Conservation (phyloP, 2,329 filamentous ascomycete genomes). For the Dactylellina leptospora region DNA sequence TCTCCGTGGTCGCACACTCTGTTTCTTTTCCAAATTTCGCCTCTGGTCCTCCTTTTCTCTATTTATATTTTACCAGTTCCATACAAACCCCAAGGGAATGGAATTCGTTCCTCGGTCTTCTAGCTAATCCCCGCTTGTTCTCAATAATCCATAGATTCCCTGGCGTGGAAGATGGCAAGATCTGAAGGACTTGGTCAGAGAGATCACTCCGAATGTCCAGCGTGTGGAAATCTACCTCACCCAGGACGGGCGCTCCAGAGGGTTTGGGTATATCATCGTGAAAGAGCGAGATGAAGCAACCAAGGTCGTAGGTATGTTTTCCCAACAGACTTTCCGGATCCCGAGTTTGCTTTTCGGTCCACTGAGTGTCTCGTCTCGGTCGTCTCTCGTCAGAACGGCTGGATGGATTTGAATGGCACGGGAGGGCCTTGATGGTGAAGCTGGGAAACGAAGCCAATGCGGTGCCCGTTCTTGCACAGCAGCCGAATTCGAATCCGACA, state of each 20-base stretch:
- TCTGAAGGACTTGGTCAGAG: constrained; percentile 55
- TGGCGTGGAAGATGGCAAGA: constrained; percentile 56
- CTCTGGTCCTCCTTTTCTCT: too few relatives aligned
- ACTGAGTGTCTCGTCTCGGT: background rate
- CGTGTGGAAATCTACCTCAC: constrained; percentile 55
- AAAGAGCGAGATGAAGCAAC: constrained; percentile 54
- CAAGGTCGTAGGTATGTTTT: constrained; percentile 54
- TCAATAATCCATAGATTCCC: constrained; percentile 52
- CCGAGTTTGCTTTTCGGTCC: constrained; percentile 15
- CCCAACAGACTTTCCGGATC: too few relatives aligned
- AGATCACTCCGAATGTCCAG: constrained; percentile 54
- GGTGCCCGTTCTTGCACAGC: constrained; percentile 51
- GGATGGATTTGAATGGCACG: constrained; percentile 54
- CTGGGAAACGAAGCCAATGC: constrained; percentile 54
- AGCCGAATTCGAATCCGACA: constrained; percentile 20
- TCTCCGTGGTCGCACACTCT: constrained; percentile 1
- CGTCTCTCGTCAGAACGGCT: constrained; percentile 39
- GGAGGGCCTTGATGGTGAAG: constrained; percentile 54
- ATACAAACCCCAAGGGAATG: background rate
- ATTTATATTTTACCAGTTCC: too few relatives aligned
- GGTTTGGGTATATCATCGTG: constrained; percentile 55
- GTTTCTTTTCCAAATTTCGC: background rate
- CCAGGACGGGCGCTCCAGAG: constrained; percentile 54
- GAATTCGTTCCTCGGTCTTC: background rate
- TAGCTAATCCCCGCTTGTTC: too few relatives aligned